phyloP scores from a whole-genome alignment of 768 basidiomycete species.

The Lentinula aciculospora region DNA sequence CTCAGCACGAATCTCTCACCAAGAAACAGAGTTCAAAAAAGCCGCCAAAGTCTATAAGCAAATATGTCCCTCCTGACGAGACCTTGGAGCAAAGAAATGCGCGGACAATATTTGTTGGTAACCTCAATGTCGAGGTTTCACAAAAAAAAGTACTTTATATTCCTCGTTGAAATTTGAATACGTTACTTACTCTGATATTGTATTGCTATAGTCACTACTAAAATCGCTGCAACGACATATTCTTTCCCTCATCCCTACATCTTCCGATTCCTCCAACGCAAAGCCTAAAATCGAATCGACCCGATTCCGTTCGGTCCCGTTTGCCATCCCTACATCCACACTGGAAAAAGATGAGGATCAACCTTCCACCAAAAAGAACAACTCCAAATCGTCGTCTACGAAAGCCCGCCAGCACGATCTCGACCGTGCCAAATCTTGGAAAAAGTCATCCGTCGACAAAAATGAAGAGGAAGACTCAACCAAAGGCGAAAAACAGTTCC shows the following conservation, averaged over 20 bases:
- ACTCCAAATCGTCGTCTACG: slow-evolving; percentile 23
- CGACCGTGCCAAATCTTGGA: slow-evolving; percentile 58
- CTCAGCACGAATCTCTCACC: slow-evolving; percentile 62
- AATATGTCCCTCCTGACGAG: slow-evolving; percentile 62
- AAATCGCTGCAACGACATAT: slow-evolving; percentile 79
- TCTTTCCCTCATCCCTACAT: slow-evolving; percentile 58
- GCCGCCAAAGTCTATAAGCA: slow-evolving; percentile 23
- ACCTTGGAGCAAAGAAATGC: slow-evolving; percentile 66
- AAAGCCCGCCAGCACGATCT: slow-evolving; percentile 43
- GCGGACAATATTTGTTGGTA: slow-evolving; percentile 90
- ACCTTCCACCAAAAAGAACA: slow-evolving; percentile 23
- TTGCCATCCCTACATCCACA: slow-evolving; percentile 73
- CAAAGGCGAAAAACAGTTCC: slow-evolving; percentile 55
- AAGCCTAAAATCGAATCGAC: slow-evolving; percentile 74
- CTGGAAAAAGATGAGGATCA: slow-evolving; percentile 39
- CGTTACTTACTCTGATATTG: neutral
- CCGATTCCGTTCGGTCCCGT: slow-evolving; percentile 91
- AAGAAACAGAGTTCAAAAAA: slow-evolving; percentile 27
- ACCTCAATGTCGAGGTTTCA: slow-evolving; percentile 72
- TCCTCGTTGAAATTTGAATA: neutral
- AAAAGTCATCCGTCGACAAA: slow-evolving; percentile 31
- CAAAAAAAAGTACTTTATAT: slow-evolving; percentile 59
- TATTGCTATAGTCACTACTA: slow-evolving; percentile 49
- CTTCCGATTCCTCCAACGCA: slow-evolving; percentile 17
- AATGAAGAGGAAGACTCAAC: slow-evolving; percentile 30